Evolutionary conservation across 805 yeast genomes (phyloP), one percentile per base, ranked within the genome.

Genomic region (Candida andamanensis): DNA sequence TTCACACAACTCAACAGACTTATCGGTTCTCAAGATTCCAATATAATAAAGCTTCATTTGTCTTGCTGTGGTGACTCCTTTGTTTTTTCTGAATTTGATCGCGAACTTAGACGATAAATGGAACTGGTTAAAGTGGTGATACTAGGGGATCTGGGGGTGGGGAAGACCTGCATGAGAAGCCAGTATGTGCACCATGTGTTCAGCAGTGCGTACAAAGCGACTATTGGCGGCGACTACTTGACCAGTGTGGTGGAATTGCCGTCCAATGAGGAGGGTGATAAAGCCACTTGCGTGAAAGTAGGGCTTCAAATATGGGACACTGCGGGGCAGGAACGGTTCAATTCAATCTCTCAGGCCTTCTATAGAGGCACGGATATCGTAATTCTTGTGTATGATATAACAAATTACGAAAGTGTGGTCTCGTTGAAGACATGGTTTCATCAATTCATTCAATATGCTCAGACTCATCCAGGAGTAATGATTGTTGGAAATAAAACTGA

Each of bases 1-100:
- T 18, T 82, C 71, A 5, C 86, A 64, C 32, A 92, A 71, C 59
- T 86, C 95, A 27, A 85, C 58, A 13, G 94, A 80, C 27, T 71
- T 76, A 26, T 69, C 72, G 39, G 78, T 76, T 50, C 85, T 80
- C 40, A 90, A 67, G 30, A 92, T 74, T 28, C 96, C 97, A 42
- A 92, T 78, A 59, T 89, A 90, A 60, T 78, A 87, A 39, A 92
- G 73, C 72, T 86, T 87, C 98, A 92, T 92, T 19, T 16, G 9
- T 29, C 13, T 29, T 29, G 32, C 27, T 29, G 32, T 12, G 10
- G 5, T n/a, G 12, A 10, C 14, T 28, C 13, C 30, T 6, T 24
- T 24, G 26, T 9, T 8, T 7, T 24, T 24, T 24, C 12, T 23
- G 9, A 23, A 12, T 23, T 8, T 8, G 12, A 19, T 11, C 22